Percentiles rank a stretch among this genome's conserved stretches.
phyloP scores from a whole-genome alignment of 2,329 filamentous ascomycete species.

The Peltaster fructicola region DNA sequence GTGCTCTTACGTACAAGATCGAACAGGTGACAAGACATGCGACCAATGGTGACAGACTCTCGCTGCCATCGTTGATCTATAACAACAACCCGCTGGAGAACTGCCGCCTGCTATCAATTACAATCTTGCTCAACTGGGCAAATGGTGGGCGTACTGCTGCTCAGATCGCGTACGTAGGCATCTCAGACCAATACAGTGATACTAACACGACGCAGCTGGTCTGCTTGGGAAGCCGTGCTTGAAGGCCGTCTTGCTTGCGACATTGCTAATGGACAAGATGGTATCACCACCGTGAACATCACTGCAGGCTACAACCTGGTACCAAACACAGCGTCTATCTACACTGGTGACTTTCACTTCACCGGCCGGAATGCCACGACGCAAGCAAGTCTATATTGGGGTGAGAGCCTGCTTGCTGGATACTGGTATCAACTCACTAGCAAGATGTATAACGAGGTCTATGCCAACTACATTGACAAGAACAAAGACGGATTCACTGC shows the following conservation, averaged over 20 bases:
- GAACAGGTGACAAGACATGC: slow-evolving; percentile 4
- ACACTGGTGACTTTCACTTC: slow-evolving; percentile 3
- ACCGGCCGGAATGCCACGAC: slow-evolving; percentile 2
- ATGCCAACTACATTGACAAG: slow-evolving; percentile 4
- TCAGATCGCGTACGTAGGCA: too few species aligned
- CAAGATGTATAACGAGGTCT: slow-evolving; percentile 3
- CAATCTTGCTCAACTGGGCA: too few species aligned
- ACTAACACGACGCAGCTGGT: too few species aligned
- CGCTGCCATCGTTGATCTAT: slow-evolving; percentile 6
- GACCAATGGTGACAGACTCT: too few species aligned
- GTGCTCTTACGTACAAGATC: slow-evolving; percentile 6
- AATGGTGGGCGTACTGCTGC: too few species aligned
- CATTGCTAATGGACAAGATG: slow-evolving; percentile 1
- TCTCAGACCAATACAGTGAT: too few species aligned
- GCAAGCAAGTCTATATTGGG: slow-evolving; percentile 7
- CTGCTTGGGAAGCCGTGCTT: too few species aligned
- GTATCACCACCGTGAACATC: slow-evolving; percentile 3
- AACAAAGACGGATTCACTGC: slow-evolving; percentile 3
- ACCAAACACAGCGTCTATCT: slow-evolving; percentile 2
- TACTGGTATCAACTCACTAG: slow-evolving; percentile 5
- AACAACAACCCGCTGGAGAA: slow-evolving; percentile 6
- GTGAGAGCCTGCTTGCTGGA: slow-evolving; percentile 6
- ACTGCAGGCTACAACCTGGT: slow-evolving; percentile 6
- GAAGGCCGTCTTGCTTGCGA: too few species aligned
- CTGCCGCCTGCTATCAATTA: too few species aligned